Evolutionary conservation across 177 flowering plant genomes (phyloP).

Genomic region (Vitis hybrid): DNA sequence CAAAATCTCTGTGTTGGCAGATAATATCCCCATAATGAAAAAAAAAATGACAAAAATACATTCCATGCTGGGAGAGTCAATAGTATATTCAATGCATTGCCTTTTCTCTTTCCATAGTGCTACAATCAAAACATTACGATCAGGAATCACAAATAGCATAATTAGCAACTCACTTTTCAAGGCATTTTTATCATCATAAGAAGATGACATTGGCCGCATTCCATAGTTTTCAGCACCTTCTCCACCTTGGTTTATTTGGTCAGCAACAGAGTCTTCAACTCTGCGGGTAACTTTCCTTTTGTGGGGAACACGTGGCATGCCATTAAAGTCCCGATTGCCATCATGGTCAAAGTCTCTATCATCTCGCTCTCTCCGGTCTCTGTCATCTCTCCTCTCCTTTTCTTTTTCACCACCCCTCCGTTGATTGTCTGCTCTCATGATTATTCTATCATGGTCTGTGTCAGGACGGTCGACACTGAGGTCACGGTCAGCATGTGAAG

Average conservation of each 20-base stretch:
- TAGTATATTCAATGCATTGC: too few species aligned
- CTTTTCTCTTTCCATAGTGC: too few species aligned
- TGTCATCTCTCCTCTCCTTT: slow-evolving; percentile 56
- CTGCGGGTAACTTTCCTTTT: slow-evolving; percentile 45
- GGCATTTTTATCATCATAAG: slow-evolving; percentile 54
- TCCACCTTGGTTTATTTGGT: slow-evolving; percentile 49
- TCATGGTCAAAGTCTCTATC: slow-evolving; percentile 60
- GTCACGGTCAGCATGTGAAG: slow-evolving; percentile 51
- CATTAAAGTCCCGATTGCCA: slow-evolving; percentile 38
- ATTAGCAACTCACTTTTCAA: slow-evolving; percentile 44
- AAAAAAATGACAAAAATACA: too few species aligned
- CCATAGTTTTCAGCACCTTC: slow-evolving; percentile 51
- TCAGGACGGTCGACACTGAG: slow-evolving; percentile 57
- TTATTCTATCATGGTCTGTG: slow-evolving; percentile 46
- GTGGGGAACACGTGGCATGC: slow-evolving; percentile 41
- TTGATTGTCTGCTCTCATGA: slow-evolving; percentile 46
- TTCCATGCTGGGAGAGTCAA: too few species aligned
- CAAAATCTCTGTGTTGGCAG: too few species aligned
- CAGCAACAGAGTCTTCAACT: slow-evolving; percentile 48
- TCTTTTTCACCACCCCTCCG: slow-evolving; percentile 56
- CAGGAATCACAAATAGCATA: not conserved
- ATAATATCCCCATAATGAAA: too few species aligned
- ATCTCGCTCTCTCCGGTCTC: slow-evolving; percentile 53
- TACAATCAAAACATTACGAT: too few species aligned
- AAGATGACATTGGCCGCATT: slow-evolving; percentile 33